Percentiles rank a stretch among this genome's conserved stretches.
Evolutionary conservation across 2,329 filamentous ascomycete species (phyloP).

Genomic region (Ceratocystis albifundus): DNA sequence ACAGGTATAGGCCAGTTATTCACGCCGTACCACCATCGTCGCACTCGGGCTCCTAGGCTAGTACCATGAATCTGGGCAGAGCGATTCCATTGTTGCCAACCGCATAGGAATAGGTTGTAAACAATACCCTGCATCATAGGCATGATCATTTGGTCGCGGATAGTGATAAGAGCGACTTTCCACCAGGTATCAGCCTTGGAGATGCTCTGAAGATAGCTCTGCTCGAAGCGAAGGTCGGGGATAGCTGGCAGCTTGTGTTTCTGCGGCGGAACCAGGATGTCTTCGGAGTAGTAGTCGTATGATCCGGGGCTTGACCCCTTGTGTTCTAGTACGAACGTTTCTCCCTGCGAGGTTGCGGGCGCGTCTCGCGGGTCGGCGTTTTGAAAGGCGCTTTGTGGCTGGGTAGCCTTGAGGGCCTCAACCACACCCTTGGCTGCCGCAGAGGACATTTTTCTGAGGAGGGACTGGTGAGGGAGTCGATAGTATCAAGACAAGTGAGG

Average conservation of each 20-base stretch:
- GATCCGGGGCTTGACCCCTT: constrained; percentile 29
- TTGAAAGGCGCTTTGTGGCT: constrained; percentile 22
- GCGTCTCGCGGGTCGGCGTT: constrained; percentile 20
- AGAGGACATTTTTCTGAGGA: constrained; percentile 11
- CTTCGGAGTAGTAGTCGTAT: constrained; percentile 56
- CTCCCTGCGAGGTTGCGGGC: constrained; percentile 20
- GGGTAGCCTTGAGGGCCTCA: constrained; percentile 22
- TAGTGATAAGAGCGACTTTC: constrained; percentile 70
- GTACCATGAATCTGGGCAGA: constrained; percentile 65
- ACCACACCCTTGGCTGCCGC: constrained; percentile 19
- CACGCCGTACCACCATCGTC: constrained; percentile 90
- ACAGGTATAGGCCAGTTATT: constrained; percentile 80
- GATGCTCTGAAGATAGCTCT: constrained; percentile 92
- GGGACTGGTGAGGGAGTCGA: background rate
- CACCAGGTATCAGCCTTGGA: constrained; percentile 67
- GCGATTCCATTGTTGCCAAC: constrained; percentile 85
- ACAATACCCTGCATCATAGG: constrained; percentile 76
- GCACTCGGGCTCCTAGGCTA: constrained; percentile 60
- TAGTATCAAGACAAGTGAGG: background rate
- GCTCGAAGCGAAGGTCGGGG: constrained; percentile 89
- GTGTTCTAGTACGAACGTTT: constrained; percentile 15
- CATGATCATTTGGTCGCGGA: constrained; percentile 81
- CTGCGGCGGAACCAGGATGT: constrained; percentile 48
- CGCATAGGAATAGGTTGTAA: constrained; percentile 75
- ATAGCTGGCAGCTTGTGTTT: constrained; percentile 47